These are phyloP conservation scores for Ceratobasidium sp. DNA, from an alignment of 1,284 basidiomycete species.

Conservation along the genomic window DNA sequence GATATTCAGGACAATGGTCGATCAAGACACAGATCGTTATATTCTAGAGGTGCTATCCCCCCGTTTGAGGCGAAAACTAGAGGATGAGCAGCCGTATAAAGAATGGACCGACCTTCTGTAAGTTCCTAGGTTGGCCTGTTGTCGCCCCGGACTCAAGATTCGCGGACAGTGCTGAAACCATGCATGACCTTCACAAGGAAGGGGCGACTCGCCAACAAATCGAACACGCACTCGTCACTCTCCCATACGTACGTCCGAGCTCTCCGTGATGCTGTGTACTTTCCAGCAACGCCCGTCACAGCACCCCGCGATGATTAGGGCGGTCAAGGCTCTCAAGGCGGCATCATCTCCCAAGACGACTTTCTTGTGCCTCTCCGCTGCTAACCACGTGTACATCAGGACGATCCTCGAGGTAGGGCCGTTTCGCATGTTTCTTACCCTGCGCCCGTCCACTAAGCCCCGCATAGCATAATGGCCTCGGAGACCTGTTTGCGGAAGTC, in stretches of 20 bases:
- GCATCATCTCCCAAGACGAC: conserved; percentile 73
- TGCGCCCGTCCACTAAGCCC: conserved; percentile 19
- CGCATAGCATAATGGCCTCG: conserved; percentile 76
- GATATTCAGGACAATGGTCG: conserved; percentile 78
- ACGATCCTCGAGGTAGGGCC: conserved; percentile 82
- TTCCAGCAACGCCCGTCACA: conserved; percentile 56
- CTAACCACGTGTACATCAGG: conserved; percentile 92
- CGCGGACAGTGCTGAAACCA: conserved; percentile 73
- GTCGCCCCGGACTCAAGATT: not conserved
- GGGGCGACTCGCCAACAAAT: conserved; percentile 82
- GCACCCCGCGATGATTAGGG: conserved; percentile 97
- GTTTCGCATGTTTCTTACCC: conserved; percentile 1
- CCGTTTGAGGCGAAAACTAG: conserved; percentile 86
- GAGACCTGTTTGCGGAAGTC: conserved; percentile 83
- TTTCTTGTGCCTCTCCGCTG: conserved; percentile 93
- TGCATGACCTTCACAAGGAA: conserved; percentile 76
- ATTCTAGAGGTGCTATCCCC: conserved; percentile 93
- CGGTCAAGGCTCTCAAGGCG: conserved; percentile 80
- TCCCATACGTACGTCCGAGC: conserved; percentile 84
- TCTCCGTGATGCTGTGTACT: not conserved
- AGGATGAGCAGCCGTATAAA: conserved; percentile 67
- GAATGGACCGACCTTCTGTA: conserved; percentile 98
- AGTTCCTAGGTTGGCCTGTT: conserved; percentile 55
- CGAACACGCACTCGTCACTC: conserved; percentile 77
- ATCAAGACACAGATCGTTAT: conserved; percentile 98